Evolutionary conservation across 352 stramenopile genomes (phyloP), one percentile per base, ranked within the genome.

Genomic region (Elongisporangium prolatum): DNA sequence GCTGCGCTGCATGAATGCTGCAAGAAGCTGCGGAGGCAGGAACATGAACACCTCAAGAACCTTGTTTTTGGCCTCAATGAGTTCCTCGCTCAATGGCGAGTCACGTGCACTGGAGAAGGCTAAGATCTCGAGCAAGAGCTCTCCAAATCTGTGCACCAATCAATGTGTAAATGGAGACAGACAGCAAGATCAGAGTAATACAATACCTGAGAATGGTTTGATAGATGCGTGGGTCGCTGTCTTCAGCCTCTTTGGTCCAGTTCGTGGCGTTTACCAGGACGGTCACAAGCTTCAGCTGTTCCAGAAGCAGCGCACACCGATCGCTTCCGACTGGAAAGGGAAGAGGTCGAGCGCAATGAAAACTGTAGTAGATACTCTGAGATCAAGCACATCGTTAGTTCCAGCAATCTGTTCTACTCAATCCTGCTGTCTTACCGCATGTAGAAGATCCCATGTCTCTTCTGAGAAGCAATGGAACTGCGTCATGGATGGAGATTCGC

Each of bases 21-120:
- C 66, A 5, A 86, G 61, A 8, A 86, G 56, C 47, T 48, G 50
- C 9, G 68, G 60, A 4, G 78, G 78, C 4, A 89, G 51, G 48
- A 88, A 72, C 67, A 89, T 76, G 57, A 91, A 80, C 8, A 89
- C 73, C 57, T 91, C 78, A 8, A 84, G 63, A 20, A 65, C 64
- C 56, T 78, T 79, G 65, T 86, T 90, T 60, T 86, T 90, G 56
- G 87, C 58, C 13, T 81, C 68, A 34, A 86, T 48, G 11, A 86
- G 48, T 17, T 54, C 48, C 3, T 54, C 48, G 44, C 72, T 50
- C 21, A 82, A 54, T 6, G 59, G 63, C 38, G 71, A 83, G 25
- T 77, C 54, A 21, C 65, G 38, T 10, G 63, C 47, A 16, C 72
- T 67, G 10, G 57, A 57, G 48, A 70, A 75, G 21, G 54, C 25